phyloP scores from a whole-genome alignment of 108 stramenopile genomes.

The Fragilaria crotonensis region DNA sequence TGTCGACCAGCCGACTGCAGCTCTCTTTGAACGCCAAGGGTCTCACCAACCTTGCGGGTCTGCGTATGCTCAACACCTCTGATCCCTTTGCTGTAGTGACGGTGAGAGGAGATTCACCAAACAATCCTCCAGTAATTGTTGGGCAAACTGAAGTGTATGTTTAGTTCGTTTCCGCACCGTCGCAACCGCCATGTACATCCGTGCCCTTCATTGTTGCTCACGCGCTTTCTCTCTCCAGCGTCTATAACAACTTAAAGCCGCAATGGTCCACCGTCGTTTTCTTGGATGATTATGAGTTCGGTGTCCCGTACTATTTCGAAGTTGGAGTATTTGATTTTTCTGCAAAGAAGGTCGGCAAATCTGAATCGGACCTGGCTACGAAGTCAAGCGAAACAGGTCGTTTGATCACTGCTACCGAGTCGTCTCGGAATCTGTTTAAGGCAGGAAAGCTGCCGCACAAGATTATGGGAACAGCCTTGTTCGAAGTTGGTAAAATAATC shows the following conservation, averaged over 20 bases:
- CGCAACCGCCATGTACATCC: no score
- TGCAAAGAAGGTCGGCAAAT: constrained; percentile 28
- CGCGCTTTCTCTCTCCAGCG: constrained; percentile 22
- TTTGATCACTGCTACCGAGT: constrained; percentile 25
- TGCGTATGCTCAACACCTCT: constrained; percentile 26
- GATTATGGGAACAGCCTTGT: constrained; percentile 67
- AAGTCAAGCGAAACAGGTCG: constrained; percentile 29
- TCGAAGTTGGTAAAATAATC: constrained; percentile 73
- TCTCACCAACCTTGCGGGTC: constrained; percentile 31
- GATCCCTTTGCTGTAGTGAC: constrained; percentile 81
- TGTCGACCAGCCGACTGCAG: constrained; percentile 33
- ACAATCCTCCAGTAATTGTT: constrained; percentile 39
- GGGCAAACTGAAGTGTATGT: constrained; percentile 58
- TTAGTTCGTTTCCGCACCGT: neutral
- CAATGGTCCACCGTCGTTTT: constrained; percentile 37
- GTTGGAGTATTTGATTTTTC: constrained; percentile 57
- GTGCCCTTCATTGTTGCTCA: no score
- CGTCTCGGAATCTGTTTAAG: constrained; percentile 15
- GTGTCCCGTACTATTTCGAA: constrained; percentile 49
- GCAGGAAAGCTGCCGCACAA: constrained; percentile 36
- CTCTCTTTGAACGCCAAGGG: constrained; percentile 35
- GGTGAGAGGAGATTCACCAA: constrained; percentile 30
- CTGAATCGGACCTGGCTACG: constrained; percentile 27
- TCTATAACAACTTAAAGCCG: constrained; percentile 44
- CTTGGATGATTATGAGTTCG: constrained; percentile 49